These are phyloP conservation scores for Scolecobasidium constrictum DNA, from an alignment of 2,329 filamentous ascomycete species.

Conservation along the genomic window DNA sequence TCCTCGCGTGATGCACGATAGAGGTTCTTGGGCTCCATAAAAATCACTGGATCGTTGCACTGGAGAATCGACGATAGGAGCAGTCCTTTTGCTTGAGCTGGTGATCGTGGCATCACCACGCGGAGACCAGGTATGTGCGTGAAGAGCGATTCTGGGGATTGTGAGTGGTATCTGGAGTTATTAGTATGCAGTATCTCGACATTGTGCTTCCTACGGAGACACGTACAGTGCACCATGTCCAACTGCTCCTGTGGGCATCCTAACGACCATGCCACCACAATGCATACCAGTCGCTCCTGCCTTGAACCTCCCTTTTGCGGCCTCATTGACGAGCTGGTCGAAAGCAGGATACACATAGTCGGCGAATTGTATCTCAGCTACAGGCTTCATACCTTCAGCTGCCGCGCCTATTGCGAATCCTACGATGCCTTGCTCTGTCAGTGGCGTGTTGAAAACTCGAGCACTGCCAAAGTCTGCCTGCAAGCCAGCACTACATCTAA, in stretches of 20 bases:
- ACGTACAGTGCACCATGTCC: constrained; percentile 69
- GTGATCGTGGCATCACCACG: constrained; percentile 78
- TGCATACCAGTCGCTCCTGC: constrained; percentile 42
- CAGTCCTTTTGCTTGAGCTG: constrained; percentile 79
- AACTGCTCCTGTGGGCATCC: constrained; percentile 85
- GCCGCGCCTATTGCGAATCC: constrained; percentile 88
- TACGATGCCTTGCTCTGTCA: constrained; percentile 88
- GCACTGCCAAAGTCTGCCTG: constrained; percentile 78
- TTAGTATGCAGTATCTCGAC: not conserved
- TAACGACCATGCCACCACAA: constrained; percentile 70
- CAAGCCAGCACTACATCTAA: constrained; percentile 85
- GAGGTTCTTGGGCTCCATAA: constrained; percentile 89
- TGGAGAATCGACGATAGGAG: constrained; percentile 61
- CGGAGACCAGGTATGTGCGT: constrained; percentile 77
- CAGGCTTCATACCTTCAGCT: constrained; percentile 80
- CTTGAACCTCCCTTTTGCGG: constrained; percentile 76
- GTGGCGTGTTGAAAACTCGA: constrained; percentile 89
- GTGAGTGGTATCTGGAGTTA: constrained; percentile 60
- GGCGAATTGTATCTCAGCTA: constrained; percentile 93
- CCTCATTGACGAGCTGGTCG: constrained; percentile 90
- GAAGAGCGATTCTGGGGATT: constrained; percentile 81
- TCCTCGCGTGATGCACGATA: constrained; percentile 89
- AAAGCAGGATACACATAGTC: constrained; percentile 92
- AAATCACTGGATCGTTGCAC: constrained; percentile 73
- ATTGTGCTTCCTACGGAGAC: not conserved